Evolutionary conservation across 257 asterid genomes (phyloP).

Genomic region (Avicennia marina): DNA sequence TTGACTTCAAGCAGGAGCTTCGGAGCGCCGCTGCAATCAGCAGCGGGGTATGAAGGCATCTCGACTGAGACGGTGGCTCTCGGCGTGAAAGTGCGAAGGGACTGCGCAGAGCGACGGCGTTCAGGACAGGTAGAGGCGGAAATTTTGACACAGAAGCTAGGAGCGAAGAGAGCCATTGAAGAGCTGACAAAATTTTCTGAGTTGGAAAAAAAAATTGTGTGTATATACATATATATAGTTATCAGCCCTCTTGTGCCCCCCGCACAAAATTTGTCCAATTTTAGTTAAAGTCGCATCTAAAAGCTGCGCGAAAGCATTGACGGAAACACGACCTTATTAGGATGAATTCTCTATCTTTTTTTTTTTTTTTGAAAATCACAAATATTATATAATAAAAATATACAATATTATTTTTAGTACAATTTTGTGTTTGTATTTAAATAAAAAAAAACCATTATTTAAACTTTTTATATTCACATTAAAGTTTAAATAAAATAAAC

Average conservation of each 20-base stretch:
- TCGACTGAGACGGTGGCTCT: constrained; percentile 58
- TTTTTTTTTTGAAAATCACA: too few relatives aligned
- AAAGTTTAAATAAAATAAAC: too few relatives aligned
- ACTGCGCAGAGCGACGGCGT: constrained; percentile 27
- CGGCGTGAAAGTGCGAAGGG: constrained; percentile 20
- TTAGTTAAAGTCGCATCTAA: too few relatives aligned
- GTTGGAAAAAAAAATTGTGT: too few relatives aligned
- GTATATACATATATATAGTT: neutral
- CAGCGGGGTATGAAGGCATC: constrained; percentile 43
- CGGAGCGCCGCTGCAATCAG: constrained; percentile 34
- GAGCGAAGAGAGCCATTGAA: constrained; percentile 59
- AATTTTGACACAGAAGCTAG: constrained; percentile 34
- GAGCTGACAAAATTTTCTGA: neutral
- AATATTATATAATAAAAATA: too few relatives aligned
- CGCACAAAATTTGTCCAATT: constrained; percentile 7
- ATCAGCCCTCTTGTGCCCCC: neutral
- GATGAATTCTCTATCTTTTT: too few relatives aligned
- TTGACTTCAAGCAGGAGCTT: constrained; percentile 77
- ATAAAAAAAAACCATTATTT: too few relatives aligned
- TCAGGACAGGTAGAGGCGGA: constrained; percentile 25
- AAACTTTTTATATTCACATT: too few relatives aligned
- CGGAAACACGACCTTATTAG: too few relatives aligned
- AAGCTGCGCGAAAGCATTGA: too few relatives aligned
- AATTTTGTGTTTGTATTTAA: too few relatives aligned
- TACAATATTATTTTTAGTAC: too few relatives aligned